Evolutionary conservation across 2,329 filamentous ascomycete genomes (phyloP), one percentile per base, ranked within the genome.

Genomic region (Neofusicoccum kwambonambiense): DNA sequence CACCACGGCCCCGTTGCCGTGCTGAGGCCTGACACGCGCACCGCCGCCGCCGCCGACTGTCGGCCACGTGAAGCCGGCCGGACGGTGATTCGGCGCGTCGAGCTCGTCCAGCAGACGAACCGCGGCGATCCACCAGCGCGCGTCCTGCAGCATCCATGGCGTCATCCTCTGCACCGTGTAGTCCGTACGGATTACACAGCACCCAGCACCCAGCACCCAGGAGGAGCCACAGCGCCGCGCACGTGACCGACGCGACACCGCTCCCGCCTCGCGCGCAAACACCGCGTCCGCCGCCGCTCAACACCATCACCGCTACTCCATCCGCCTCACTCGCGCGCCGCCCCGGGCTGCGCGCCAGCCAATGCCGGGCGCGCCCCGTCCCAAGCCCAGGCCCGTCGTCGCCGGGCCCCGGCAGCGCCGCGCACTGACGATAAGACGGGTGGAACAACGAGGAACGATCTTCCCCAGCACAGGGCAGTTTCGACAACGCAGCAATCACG

Each of bases 401-500:
- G 41, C 50, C 50, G 15, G 50, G 6, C 22, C 22, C 50, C 31
- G 31, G 50, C 50, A 17, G 15, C 50, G 34, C 50, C 8, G 37
- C 12, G 19, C 42, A 34, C 35, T 47, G 41, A 47, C 56, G 56
- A 47, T 60, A 60, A 47, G 56, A 45, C 22, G 39, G n/a, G 27
- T 35, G 22, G 54, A 31, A 31, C 41, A 60, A 47, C 7, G 56
- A 60, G 56, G 8, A 45, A 35, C 41, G 56, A 60, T 60, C 56
- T 47, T 37, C 56, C 45, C 7, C 27, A 31, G 56, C 56, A 60
- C 56, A 31, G 56, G 56, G 35, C 56, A 60, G 41, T 60, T 60
- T 60, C 56, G 56, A 60, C 56, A 60, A 45, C 56, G 42, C 56
- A 60, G 56, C 56, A 60, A 60, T 60, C 56, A 60, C 56, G 56